Evolutionary conservation across 768 basidiomycete genomes (phyloP), one percentile per base, ranked within the genome.

Genomic region (Boletellus ananiceps): DNA sequence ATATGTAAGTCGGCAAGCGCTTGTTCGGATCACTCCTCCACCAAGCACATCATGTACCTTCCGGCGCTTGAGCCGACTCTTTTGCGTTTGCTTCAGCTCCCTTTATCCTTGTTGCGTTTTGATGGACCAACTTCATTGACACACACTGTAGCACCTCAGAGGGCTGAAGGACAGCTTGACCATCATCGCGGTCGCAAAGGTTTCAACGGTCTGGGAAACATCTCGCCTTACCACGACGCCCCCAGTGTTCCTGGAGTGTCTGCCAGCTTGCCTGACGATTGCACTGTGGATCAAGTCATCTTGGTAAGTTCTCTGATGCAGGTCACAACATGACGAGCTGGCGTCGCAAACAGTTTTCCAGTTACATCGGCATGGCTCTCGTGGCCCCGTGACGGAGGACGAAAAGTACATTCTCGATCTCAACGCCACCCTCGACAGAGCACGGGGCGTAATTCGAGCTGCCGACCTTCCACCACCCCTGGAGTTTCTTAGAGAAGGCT

Each of bases 311-410:
- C n/a, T 14, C 5, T 4, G 6, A 2, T 4, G 25, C 15, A 2
- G 11, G 11, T 29, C 8, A 29, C 29, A 11, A 29, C 29, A 25
- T 25, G 15, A 36, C 12, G 4, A 18, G 12, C 7, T 8, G 0
- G 8, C 21, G 4, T 15, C 1, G 21, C 15, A 36, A 34, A 34
- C 35, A 27, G 23, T 36, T 3, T 50, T 15, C 14, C 38, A 75
- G 74, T 62, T 75, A 55, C 70, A 69, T 50, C 58, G 73, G 15
- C 74, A 76, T 49, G 74, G 74, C 19, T 68, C 67, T 46, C 71
- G 73, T 35, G 69, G 63, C 52, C 73, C 71, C 13, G 52, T 51
- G 8, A 29, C 4, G 13, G 45, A 32, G 5, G 64, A 66, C 59
- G 59, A 59, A 14, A 5, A 14, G 23, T 66, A 57, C 50, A 69